Conservation (phyloP, 495 filamentous ascomycete species). For the Sphaerosporella brunnea region DNA sequence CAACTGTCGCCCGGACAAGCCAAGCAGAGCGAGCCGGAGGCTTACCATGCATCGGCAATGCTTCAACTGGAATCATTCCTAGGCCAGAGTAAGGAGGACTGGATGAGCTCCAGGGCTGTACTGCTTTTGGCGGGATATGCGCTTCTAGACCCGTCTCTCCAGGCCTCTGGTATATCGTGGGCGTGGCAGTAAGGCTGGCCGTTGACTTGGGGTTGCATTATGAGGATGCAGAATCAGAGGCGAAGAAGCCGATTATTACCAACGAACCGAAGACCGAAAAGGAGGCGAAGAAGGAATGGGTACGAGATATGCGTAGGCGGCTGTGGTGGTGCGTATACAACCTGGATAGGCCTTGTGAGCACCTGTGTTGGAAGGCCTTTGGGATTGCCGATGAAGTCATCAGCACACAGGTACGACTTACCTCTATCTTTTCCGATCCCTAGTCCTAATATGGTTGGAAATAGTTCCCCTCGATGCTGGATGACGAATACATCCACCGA, state of each 20-base stretch:
- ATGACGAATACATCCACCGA: constrained; percentile 77
- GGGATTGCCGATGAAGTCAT: constrained; percentile 87
- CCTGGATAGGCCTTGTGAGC: constrained; percentile 75
- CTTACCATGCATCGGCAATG: constrained; percentile 89
- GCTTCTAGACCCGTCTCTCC: constrained; percentile 76
- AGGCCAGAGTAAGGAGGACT: constrained; percentile 53
- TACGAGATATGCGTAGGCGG: constrained; percentile 67
- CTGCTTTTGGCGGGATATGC: constrained; percentile 82
- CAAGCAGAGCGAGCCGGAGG: constrained; percentile 71
- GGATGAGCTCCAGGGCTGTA: constrained; percentile 86
- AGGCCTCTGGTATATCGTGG: constrained; percentile 92
- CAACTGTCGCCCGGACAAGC: constrained; percentile 14
- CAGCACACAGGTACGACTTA: constrained; percentile 36
- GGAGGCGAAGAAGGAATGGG: constrained; percentile 64
- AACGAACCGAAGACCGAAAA: constrained; percentile 36
- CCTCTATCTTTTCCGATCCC: background rate
- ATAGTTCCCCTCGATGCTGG: constrained; percentile 73
- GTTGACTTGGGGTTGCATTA: constrained; percentile 87
- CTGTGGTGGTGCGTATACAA: constrained; percentile 97
- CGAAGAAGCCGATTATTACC: constrained; percentile 28
- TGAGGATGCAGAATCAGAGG: constrained; percentile 63
- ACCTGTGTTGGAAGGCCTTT: constrained; percentile 88
- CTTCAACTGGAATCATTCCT: constrained; percentile 79
- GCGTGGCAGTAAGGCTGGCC: constrained; percentile 73
- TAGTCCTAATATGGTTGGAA: too few relatives aligned